These are phyloP conservation scores for Phytophthora ramorum DNA, from an alignment of 352 stramenopile genomes.

Conservation along the genomic window DNA sequence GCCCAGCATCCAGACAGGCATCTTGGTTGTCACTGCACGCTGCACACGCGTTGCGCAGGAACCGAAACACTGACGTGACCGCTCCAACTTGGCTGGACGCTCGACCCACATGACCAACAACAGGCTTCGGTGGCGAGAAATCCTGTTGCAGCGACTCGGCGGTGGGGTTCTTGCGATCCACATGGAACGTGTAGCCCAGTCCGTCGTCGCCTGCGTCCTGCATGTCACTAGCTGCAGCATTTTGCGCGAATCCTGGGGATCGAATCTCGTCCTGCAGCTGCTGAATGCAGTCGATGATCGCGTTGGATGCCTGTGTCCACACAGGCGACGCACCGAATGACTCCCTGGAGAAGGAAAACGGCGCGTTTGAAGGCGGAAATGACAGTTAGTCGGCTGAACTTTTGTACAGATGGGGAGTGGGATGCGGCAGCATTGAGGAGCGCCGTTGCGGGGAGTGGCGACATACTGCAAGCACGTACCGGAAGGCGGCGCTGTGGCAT, in stretches of 20 bases:
- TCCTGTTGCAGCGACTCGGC: slow-evolving; percentile 36
- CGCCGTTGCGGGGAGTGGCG: not conserved
- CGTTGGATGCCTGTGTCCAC: slow-evolving; percentile 29
- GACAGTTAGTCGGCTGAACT: not conserved
- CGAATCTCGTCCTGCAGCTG: slow-evolving; percentile 12
- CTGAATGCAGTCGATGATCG: slow-evolving; percentile 12
- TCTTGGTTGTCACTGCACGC: slow-evolving; percentile 57
- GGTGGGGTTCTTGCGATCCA: slow-evolving; percentile 43
- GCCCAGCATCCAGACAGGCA: slow-evolving; percentile 35
- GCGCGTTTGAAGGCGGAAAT: not conserved
- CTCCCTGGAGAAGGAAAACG: slow-evolving; percentile 14
- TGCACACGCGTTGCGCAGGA: slow-evolving; percentile 78
- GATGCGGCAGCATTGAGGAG: not conserved
- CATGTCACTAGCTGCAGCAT: slow-evolving; percentile 10
- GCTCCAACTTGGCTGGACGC: slow-evolving; percentile 18
- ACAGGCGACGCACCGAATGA: slow-evolving; percentile 25
- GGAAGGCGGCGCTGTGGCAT: slow-evolving; percentile 58
- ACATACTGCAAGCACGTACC: slow-evolving; percentile 31
- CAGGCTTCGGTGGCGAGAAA: slow-evolving; percentile 36
- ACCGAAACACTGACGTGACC: slow-evolving; percentile 62
- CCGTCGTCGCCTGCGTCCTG: slow-evolving; percentile 63
- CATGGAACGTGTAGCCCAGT: slow-evolving; percentile 72
- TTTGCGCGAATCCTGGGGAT: not conserved
- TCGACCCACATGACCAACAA: slow-evolving; percentile 28
- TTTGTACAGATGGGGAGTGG: not conserved